phyloP scores from a whole-genome alignment of 1,284 basidiomycete species.

The Rhizoctonia solani region DNA sequence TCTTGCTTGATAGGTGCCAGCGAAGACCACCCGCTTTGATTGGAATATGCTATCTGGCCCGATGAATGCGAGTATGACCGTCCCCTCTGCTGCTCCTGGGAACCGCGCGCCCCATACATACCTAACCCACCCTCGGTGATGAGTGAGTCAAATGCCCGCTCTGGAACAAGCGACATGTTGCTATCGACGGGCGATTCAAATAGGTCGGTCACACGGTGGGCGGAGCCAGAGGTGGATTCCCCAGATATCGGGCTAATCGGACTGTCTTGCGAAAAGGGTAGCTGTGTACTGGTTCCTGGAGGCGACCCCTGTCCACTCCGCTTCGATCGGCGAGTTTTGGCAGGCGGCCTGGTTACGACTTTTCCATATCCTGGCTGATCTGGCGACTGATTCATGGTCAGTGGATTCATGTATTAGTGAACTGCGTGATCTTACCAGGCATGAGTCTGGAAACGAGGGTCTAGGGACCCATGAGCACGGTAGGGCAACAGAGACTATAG shows the following conservation, averaged over 20 bases:
- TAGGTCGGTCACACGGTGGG: neutral
- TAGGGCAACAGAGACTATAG: neutral
- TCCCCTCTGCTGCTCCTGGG: neutral
- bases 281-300: neutral
- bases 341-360: conserved; percentile 15
- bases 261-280: conserved; percentile 16
- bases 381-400: conserved; percentile 51
- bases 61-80: neutral
- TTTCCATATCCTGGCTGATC: conserved; percentile 75
- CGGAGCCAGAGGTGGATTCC: neutral
- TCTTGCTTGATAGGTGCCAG: conserved; percentile 12
- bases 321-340: conserved; percentile 19
- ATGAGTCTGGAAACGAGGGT: conserved; percentile 71
- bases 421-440: conserved; percentile 51
- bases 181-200: conserved; percentile 9
- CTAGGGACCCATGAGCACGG: conserved; percentile 40
- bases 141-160: too few relatives aligned
- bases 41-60: neutral
- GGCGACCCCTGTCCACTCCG: neutral
- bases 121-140: too few relatives aligned
- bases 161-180: neutral
- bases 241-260: too few relatives aligned
- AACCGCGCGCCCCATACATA: neutral
- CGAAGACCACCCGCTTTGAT: conserved; percentile 10
- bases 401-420: neutral